A percentile compares a stretch with the other conserved stretches of the same genome.
Conservation (phyloP, 257 asterid genomes). For the Capsicum pubescens region DNA sequence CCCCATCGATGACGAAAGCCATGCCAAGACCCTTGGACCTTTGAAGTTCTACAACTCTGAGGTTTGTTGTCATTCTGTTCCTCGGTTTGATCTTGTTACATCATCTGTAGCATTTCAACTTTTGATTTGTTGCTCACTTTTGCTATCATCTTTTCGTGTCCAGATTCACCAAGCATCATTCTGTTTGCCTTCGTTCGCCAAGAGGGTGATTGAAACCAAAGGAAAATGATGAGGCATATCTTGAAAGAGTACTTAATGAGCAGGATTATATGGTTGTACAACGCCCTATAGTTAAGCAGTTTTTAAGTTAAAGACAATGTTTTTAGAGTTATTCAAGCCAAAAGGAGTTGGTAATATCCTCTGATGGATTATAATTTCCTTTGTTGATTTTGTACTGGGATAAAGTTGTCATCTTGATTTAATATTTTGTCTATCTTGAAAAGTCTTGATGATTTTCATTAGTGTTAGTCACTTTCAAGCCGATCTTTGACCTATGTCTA, state of each 20-base stretch:
- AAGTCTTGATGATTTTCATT: neutral
- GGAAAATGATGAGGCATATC: slow-evolving; percentile 39
- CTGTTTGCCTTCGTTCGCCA: slow-evolving; percentile 92
- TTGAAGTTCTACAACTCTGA: slow-evolving; percentile 82
- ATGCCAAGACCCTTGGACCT: slow-evolving; percentile 48
- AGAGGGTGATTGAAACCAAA: slow-evolving; percentile 75
- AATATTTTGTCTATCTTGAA: neutral
- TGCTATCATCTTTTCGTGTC: slow-evolving; percentile 12
- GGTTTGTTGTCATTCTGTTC: slow-evolving; percentile 44
- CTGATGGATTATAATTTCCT: neutral
- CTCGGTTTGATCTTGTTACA: slow-evolving; percentile 1
- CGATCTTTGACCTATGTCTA: neutral
- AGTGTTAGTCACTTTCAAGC: neutral
- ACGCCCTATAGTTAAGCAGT: neutral
- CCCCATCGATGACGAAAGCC: slow-evolving; percentile 60
- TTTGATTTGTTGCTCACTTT: neutral
- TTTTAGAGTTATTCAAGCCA: neutral
- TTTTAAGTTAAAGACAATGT: neutral
- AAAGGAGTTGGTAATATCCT: neutral
- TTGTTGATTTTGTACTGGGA: slow-evolving; percentile 2
- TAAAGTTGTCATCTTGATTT: neutral
- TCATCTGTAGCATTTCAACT: neutral
- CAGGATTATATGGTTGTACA: neutral
- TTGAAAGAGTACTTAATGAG: slow-evolving; percentile 4
- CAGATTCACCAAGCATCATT: slow-evolving; percentile 96